Evolutionary conservation across 1,284 basidiomycete species (phyloP).

Genomic region (Boletus semigastroideus): DNA sequence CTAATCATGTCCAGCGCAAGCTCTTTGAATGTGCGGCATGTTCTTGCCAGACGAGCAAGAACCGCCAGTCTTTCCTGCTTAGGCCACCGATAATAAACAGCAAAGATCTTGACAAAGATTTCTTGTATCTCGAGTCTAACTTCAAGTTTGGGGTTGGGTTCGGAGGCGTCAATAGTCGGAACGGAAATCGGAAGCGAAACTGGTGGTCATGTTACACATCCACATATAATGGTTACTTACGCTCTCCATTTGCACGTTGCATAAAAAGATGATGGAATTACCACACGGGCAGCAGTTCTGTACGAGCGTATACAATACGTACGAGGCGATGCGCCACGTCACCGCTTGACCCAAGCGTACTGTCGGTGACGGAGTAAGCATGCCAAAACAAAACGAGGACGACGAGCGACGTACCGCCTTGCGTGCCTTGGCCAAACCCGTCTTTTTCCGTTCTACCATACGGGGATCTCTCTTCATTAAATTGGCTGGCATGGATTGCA

Average conservation of each 20-base stretch:
- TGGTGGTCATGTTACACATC: too few relatives aligned
- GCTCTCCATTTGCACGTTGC: too few relatives aligned
- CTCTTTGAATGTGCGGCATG: constrained; percentile 26
- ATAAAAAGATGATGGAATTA: too few relatives aligned
- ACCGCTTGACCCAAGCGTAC: constrained; percentile 10
- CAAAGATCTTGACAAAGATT: constrained; percentile 18
- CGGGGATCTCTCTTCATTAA: constrained; percentile 89
- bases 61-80: not conserved
- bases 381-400: not conserved
- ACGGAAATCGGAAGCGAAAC: too few relatives aligned
- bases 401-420: constrained; percentile 68
- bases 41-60: constrained; percentile 17
- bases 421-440: constrained; percentile 87
- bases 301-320: constrained; percentile 4
- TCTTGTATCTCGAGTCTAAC: constrained; percentile 24
- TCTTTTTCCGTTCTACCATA: constrained; percentile 98
- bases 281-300: not conserved
- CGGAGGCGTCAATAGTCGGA: too few relatives aligned
- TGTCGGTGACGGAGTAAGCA: not conserved
- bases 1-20: constrained; percentile 26
- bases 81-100: constrained; percentile 7
- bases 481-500: constrained; percentile 58
- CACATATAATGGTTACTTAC: too few relatives aligned
- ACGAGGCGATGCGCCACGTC: not conserved
- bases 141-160: too few relatives aligned